phyloP scores from a whole-genome alignment of 2,329 filamentous ascomycete species.

The Epichloe gansuensis region DNA sequence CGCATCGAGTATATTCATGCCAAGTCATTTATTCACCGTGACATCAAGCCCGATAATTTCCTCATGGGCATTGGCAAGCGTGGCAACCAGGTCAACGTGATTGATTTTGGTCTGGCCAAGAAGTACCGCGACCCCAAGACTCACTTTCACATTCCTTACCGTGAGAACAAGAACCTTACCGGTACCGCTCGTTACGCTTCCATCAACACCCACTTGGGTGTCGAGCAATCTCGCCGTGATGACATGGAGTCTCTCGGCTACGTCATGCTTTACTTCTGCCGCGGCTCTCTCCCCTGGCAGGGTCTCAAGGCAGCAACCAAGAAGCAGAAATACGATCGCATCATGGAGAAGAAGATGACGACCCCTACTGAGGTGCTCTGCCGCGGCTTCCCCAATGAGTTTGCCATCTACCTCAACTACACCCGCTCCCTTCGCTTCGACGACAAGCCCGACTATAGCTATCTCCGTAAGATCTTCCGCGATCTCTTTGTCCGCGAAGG shows the following conservation, averaged over 20 bases:
- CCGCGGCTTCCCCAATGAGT: conserved; percentile 98
- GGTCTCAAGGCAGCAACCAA: conserved; percentile 96
- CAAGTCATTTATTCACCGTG: conserved; percentile 98
- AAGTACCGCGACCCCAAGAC: conserved; percentile 99
- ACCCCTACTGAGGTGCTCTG: conserved; percentile 96
- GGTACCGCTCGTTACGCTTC: conserved; percentile 96
- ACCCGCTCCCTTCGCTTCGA: conserved; percentile 96
- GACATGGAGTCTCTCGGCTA: conserved; percentile 99
- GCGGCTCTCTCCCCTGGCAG: conserved; percentile 92
- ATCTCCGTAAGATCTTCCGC: conserved; percentile 99
- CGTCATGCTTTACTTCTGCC: conserved; percentile 99
- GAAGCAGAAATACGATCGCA: conserved; percentile 99
- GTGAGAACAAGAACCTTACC: conserved; percentile 99
- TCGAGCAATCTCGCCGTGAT: conserved; percentile 97
- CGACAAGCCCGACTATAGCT: conserved; percentile 99
- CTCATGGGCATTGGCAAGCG: conserved; percentile 98
- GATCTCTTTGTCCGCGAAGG: conserved; percentile 97
- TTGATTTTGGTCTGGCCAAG: conserved; percentile 98
- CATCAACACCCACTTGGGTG: conserved; percentile 97
- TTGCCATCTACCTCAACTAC: conserved; percentile 99
- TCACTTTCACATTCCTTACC: conserved; percentile 98
- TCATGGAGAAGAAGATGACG: conserved; percentile 99
- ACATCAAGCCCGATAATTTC: conserved; percentile 99
- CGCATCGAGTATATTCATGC: conserved; percentile 99
- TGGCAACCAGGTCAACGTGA: conserved; percentile 98